Base-by-base conservation (phyloP, 148 eudicot species). In the Chenopodium suecicum region DNA sequence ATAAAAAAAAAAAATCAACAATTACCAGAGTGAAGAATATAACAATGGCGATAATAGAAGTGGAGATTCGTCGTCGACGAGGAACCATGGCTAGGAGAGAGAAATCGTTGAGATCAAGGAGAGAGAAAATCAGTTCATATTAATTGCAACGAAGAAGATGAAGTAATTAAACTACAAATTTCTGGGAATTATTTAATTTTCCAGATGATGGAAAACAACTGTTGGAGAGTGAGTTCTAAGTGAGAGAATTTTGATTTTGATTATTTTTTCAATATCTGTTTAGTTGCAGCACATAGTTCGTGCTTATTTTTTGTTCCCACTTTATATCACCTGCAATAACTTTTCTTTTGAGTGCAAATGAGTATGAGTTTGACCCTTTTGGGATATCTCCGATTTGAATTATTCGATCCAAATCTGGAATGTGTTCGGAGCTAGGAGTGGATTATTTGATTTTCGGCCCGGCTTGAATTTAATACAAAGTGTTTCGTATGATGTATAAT, bases 1-100 rank as follows among this genome's bases (percentile, higher is more conserved):
- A 16, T 19, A 34, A 9, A 22, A 31, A 11, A 8, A 82, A 47
- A 6, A 23, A 52, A 1, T 41, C 44, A 41, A 41, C 44, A 41
- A 75, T 72, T 84, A 84, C 86, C 83, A 79, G 77, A 68, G 66
- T 66, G 67, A 76, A 25, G 76, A 48, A 79, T 46, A 79, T n/a
- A 17, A 75, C 14, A 70, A 79, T 70, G 13, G 77, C 67, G 31
- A 80, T 11, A 56, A 76, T 46, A 20, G 73, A 84, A 60, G 46
- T 14, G n/a, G 67, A 79, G 75, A 80, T 17, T 80, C 83, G 70
- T 76, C 80, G 62, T 69, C 76, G 80, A 48, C 82, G 83, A 58
- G 54, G 73, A 32, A 2, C 65, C 86, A 84, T 84, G 31, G 69
- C 67, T 31, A 41, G 63, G 2, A 29, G 22, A 23, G n/a, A 12